Evolutionary conservation across 2,329 filamentous ascomycete species (phyloP), one percentile per base, ranked within the genome.

Genomic region (Apiospora koreana): DNA sequence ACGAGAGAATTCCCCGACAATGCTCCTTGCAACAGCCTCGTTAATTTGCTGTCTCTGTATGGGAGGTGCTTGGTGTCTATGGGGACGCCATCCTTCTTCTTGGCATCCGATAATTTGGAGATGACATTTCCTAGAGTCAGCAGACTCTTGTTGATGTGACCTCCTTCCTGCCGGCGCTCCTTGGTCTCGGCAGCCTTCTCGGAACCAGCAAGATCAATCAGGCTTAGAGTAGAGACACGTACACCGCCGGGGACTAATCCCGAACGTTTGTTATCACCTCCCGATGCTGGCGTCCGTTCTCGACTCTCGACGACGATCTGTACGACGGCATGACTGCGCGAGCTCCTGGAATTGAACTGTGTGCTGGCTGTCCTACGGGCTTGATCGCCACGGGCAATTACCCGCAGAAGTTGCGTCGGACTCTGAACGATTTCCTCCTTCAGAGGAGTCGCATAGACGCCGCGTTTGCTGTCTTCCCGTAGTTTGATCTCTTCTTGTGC

Each of bases 401-500:
- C 96, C 75, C 96, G 90, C 58, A 99, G 85, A 38, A 99, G 87
- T 80, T 99, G 96, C 0, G 96, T 98, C 1, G 96, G 96, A 75
- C 95, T 98, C 81, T 99, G 96, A 41, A 99, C 96, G 76, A 99
- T 99, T 80, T 99, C 96, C 81, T 99, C 96, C 81, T 98, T 98
- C 72, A 99, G 83, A 1, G 96, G 96, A 23, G 93, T 97, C 28
- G 96, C 96, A 84, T 98, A 99, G 21, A 99, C 95, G 42, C 96
- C 96, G 72, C 96, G 88, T 83, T 98, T 98, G 83, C 92, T 94
- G 80, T 99, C 96, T 82, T 99, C 96, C 25, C 96, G 92, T 69
- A 99, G 84, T 81, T 99, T 98, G 82, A 99, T 99, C 79, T 99
- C 96, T 75, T 99, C 96, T 73, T 95, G 93, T 46, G 85, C 83